phyloP scores from a whole-genome alignment of 140 eudicot species.

The Stevia rebaudiana region DNA sequence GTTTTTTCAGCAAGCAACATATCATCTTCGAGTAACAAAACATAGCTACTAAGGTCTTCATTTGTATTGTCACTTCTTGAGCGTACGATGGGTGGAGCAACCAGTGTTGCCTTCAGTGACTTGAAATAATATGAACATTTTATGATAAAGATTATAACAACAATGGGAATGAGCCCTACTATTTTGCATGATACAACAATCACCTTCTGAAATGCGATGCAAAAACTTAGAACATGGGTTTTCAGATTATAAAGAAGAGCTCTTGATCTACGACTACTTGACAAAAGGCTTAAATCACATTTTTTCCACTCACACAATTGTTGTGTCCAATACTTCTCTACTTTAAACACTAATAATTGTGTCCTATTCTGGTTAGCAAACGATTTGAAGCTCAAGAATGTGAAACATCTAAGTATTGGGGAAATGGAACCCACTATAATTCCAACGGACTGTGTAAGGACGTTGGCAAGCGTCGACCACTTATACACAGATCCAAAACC shows the following conservation, averaged over 20 bases:
- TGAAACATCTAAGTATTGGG: background rate
- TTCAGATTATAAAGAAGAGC: background rate
- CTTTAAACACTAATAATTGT: background rate
- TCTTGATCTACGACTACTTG: constrained; percentile 1
- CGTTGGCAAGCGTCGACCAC: constrained; percentile 2
- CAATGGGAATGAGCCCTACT: background rate
- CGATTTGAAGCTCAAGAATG: background rate
- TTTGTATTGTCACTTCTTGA: background rate
- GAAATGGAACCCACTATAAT: constrained; percentile 13
- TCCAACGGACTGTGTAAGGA: background rate
- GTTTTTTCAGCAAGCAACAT: constrained; percentile 17
- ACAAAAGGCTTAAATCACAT: background rate
- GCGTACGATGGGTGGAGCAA: background rate
- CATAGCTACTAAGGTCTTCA: constrained; percentile 12
- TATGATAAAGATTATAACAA: background rate
- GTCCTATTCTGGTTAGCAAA: background rate
- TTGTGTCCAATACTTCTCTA: constrained; percentile 24
- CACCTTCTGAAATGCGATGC: background rate
- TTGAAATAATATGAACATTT: background rate
- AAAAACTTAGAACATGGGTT: constrained; percentile 2
- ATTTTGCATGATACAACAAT: constrained; percentile 17
- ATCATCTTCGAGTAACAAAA: constrained; percentile 22
- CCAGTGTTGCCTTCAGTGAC: background rate
- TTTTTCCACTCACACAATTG: constrained; percentile 17
- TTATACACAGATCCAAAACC: too few relatives aligned